Conservation (phyloP, 2,329 filamentous ascomycete genomes). For the Alternaria angustiovoidea region DNA sequence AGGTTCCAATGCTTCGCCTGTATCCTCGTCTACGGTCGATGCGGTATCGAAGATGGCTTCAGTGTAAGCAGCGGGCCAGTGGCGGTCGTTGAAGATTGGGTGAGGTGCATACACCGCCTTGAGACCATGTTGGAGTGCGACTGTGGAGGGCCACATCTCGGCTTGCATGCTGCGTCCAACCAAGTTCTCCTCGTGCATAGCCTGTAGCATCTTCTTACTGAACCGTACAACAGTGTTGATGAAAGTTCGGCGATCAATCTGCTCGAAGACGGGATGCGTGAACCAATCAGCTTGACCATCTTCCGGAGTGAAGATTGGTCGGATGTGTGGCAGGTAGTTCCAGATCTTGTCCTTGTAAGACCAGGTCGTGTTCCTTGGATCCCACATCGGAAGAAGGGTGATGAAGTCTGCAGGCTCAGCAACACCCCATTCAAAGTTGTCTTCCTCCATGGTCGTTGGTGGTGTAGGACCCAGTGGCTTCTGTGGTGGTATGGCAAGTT, state of each 20-base stretch:
- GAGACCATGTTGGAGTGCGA: slow-evolving; percentile 87
- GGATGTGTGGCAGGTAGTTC: slow-evolving; percentile 61
- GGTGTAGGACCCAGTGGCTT: slow-evolving; percentile 80
- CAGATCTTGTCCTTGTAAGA: slow-evolving; percentile 59
- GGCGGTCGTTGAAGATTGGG: slow-evolving; percentile 84
- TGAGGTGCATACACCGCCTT: slow-evolving; percentile 94
- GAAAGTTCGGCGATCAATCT: slow-evolving; percentile 75
- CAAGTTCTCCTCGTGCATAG: slow-evolving; percentile 91
- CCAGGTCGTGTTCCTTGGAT: slow-evolving; percentile 89
- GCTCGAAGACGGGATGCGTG: slow-evolving; percentile 57
- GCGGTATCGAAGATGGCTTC: slow-evolving; percentile 78
- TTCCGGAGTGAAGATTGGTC: slow-evolving; percentile 87
- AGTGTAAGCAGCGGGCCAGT: slow-evolving; percentile 82
- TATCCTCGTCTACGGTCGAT: slow-evolving; percentile 27
- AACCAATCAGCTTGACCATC: slow-evolving; percentile 69
- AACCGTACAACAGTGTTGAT: slow-evolving; percentile 91
- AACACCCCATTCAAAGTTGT: slow-evolving; percentile 86
- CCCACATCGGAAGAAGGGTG: slow-evolving; percentile 89
- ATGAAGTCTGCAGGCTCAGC: slow-evolving; percentile 92
- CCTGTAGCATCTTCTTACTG: slow-evolving; percentile 77
- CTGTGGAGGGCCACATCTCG: slow-evolving; percentile 94
- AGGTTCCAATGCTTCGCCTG: slow-evolving; percentile 63
- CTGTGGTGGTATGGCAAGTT: slow-evolving; percentile 64
- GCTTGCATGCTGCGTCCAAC: slow-evolving; percentile 91
- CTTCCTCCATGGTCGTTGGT: slow-evolving; percentile 75